Base-by-base conservation (phyloP, 768 basidiomycete species). In the Vararia minispora region DNA sequence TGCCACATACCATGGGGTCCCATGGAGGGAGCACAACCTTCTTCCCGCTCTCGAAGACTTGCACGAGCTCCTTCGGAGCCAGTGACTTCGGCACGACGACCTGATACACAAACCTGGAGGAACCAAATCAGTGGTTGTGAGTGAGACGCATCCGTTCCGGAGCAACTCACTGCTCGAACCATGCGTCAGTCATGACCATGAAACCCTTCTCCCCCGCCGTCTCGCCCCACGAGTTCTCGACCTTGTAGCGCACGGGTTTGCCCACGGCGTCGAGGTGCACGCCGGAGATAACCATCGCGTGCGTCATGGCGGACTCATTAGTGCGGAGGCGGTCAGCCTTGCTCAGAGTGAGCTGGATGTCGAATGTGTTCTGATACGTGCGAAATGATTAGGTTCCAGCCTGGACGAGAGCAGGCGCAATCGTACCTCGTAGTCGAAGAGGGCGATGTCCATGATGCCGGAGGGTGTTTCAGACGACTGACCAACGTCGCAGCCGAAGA, bases 401-500 rank as follows among this genome's bases (percentile, higher is more conserved):
- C 20, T 9, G 35, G 17, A 7, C 24, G 12, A 25, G 10, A n/a
- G n/a, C 20, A 22, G 26, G 36, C 12, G 28, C 11, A 36, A 3
- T 14, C 61, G 23, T 20, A 79, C 83, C 71, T 85, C 82, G 53
- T 85, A 86, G 51, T 87, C 80, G 55, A 78, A 88, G 16, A 92
- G 66, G 12, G 71, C 71, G 18, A 76, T 73, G 54, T 91, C 91
- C 90, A 94, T 87, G 46, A 95, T 77, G 18, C 92, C 94, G 2
- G 68, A 57, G 18, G 59, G 49, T 17, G 66, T 64, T 47, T 86
- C 78, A 4, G 80, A 83, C 54, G 76, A 86, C 54, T 95, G 75
- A 25, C 90, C 91, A 31, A 95, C 90, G 54, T 98, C 94, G 55
- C 92, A 95, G 0, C 91, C 94, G 54, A 97, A 97, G 73, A 94